Percentiles rank a stretch among this genome's conserved stretches.
phyloP scores from a whole-genome alignment of 2,329 filamentous ascomycete genomes.

The Fusarium metavorans region DNA sequence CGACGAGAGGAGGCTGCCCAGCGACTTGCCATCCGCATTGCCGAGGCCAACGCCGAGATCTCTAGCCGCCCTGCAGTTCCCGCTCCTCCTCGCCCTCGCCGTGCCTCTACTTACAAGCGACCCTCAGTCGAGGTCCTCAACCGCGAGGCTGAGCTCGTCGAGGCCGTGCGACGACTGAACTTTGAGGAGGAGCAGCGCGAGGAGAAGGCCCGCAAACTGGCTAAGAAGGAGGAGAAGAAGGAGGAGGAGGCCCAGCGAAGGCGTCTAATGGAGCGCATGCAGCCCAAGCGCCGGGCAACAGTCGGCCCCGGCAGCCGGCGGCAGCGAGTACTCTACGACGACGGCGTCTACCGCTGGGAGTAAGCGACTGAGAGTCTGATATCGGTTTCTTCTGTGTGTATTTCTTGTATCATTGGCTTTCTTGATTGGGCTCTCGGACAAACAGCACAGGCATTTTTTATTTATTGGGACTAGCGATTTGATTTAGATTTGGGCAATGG shows the following conservation, averaged over 20 bases:
- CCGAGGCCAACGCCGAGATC: slow-evolving; percentile 57
- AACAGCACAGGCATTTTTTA: slow-evolving; percentile 11
- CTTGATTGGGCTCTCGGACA: slow-evolving; percentile 6
- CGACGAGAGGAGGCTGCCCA: slow-evolving; percentile 43
- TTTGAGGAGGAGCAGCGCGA: slow-evolving; percentile 50
- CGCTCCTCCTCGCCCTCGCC: slow-evolving; percentile 36
- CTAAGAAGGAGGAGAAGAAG: slow-evolving; percentile 45
- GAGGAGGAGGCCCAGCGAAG: slow-evolving; percentile 55
- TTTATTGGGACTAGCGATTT: slow-evolving; percentile 26
- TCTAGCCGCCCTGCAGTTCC: slow-evolving; percentile 52
- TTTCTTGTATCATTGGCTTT: slow-evolving; percentile 38
- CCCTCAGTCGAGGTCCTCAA: slow-evolving; percentile 40
- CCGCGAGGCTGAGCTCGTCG: slow-evolving; percentile 50
- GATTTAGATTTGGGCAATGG: slow-evolving; percentile 21
- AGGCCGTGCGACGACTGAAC: slow-evolving; percentile 49
- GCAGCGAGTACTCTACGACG: slow-evolving; percentile 52
- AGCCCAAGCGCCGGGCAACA: slow-evolving; percentile 52
- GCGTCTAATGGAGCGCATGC: slow-evolving; percentile 56
- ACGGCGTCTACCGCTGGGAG: slow-evolving; percentile 56
- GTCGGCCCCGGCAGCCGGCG: slow-evolving; percentile 53
- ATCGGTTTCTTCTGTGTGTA: slow-evolving; percentile 1
- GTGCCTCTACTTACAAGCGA: slow-evolving; percentile 40
- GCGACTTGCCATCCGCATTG: slow-evolving; percentile 51
- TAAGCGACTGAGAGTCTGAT: slow-evolving; percentile 41
- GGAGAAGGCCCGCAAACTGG: slow-evolving; percentile 44